Evolutionary conservation across 805 yeast species (phyloP).

Genomic region (Saturnispora besseyi): DNA sequence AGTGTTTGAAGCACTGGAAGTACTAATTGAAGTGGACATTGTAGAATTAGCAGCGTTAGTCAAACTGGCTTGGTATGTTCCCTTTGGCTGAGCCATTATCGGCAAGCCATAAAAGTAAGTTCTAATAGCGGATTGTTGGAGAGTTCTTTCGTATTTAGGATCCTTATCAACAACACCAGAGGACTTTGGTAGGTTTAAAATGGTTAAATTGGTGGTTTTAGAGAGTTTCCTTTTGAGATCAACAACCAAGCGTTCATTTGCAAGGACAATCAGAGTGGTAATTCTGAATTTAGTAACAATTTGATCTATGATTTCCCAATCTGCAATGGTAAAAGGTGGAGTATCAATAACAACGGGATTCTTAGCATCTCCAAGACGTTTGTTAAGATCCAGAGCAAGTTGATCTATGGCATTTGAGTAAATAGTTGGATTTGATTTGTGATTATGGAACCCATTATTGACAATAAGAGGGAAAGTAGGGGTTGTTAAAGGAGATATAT

Average conservation of each 20-base stretch:
- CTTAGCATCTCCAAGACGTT: slow-evolving; percentile 33
- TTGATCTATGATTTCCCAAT: slow-evolving; percentile 42
- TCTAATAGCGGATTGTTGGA: slow-evolving; percentile 68
- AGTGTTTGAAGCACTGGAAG: slow-evolving; percentile 20
- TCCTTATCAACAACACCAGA: slow-evolving; percentile 74
- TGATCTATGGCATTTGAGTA: background rate
- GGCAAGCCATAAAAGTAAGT: slow-evolving; percentile 79
- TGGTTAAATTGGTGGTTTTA: slow-evolving; percentile 22
- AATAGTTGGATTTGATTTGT: slow-evolving; percentile 1
- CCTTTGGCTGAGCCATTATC: slow-evolving; percentile 1
- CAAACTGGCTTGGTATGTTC: slow-evolving; percentile 28
- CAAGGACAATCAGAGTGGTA: slow-evolving; percentile 58
- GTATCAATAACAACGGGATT: slow-evolving; percentile 68
- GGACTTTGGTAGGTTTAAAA: slow-evolving; percentile 58
- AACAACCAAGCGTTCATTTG: slow-evolving; percentile 59
- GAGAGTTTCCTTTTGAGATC: slow-evolving; percentile 48
- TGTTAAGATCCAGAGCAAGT: slow-evolving; percentile 3
- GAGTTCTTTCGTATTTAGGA: slow-evolving; percentile 54
- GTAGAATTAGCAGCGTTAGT: slow-evolving; percentile 18
- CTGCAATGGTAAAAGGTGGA: slow-evolving; percentile 49
- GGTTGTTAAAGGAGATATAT: background rate
- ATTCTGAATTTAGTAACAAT: slow-evolving; percentile 52
- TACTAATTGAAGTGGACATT: slow-evolving; percentile 1
- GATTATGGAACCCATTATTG: slow-evolving; percentile 2
- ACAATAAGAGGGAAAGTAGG: slow-evolving; percentile 1